Evolutionary conservation across 2,329 filamentous ascomycete genomes (phyloP), one percentile per base, ranked within the genome.

Genomic region (Penicillium sp.): DNA sequence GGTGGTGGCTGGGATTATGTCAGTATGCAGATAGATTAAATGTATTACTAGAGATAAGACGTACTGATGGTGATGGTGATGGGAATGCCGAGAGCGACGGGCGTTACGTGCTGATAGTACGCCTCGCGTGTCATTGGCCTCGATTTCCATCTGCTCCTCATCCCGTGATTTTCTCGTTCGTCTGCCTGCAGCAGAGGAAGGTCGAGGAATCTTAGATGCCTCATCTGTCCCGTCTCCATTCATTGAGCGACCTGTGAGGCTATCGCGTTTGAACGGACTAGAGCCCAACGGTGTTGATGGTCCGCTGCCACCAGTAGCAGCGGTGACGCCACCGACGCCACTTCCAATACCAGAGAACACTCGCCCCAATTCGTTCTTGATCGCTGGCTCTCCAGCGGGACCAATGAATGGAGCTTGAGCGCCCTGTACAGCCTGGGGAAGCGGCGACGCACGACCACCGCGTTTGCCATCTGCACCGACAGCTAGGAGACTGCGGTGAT

Each of bases 261-360:
- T 60, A 43, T 79, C 72, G n/a, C 71, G 73, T 60, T 76, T 78
- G 57, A 77, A 79, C 1, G 81, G 80, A 61, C 79, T 83, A 29
- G 76, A 71, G 32, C 75, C 73, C 50, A 80, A 77, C 11, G 83
- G 83, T 7, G 83, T 85, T 1, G 79, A 76, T 10, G 76, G 76
- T 14, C 79, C 78, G 60, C 79, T 80, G n/a, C 72, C 76, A 34
- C 76, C 74, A 32, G 78, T 74, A 13, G 74, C 73, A 40, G 75
- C 76, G 18, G 79, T 79, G 27, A 76, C 74, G 58, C 79, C 80
- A 29, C 84, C 83, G 16, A 87, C 78, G 34, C 86, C 86, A 70
- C 84, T 86, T 14, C 86, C 92, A 61, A 97, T 91, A n/a, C 93
- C 93, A 16, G 90, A 91, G 74, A 96, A 97, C 81, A 97, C 96